These are phyloP conservation scores for Hyaloperonospora arabidopsidis DNA, from an alignment of 352 stramenopile genomes.

Conservation along the genomic window DNA sequence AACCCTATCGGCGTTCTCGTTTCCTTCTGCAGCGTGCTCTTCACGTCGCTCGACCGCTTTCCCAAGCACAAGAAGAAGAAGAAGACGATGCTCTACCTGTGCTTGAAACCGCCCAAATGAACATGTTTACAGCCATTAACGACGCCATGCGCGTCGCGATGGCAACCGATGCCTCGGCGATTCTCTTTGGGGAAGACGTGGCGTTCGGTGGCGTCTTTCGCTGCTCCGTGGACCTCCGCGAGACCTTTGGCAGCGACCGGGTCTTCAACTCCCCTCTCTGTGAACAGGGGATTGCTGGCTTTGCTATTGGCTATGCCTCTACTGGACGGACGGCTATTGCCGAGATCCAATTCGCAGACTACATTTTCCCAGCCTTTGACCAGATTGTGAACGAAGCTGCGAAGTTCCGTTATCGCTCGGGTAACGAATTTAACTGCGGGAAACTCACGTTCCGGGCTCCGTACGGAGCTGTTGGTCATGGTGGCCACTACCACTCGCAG, in stretches of 20 bases:
- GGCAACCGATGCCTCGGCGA: slow-evolving; percentile 81
- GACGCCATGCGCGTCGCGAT: slow-evolving; percentile 86
- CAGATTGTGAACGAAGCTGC: slow-evolving; percentile 97
- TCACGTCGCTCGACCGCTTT: slow-evolving; percentile 8
- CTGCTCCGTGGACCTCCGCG: slow-evolving; percentile 90
- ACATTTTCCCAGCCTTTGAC: slow-evolving; percentile 96
- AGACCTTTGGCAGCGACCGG: slow-evolving; percentile 90
- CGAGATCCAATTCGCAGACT: slow-evolving; percentile 97
- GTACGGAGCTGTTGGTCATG: slow-evolving; percentile 92
- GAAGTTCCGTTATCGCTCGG: slow-evolving; percentile 97
- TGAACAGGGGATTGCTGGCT: slow-evolving; percentile 91
- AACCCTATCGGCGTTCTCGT: slow-evolving; percentile 2
- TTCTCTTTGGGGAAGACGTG: slow-evolving; percentile 98
- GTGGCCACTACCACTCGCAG: slow-evolving; percentile 92
- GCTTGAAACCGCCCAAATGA: slow-evolving; percentile 76
- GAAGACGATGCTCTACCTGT: slow-evolving; percentile 18
- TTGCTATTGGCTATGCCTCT: slow-evolving; percentile 96
- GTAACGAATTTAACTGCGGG: slow-evolving; percentile 96
- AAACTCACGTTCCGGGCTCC: slow-evolving; percentile 93
- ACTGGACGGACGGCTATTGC: slow-evolving; percentile 94
- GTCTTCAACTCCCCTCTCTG: slow-evolving; percentile 96
- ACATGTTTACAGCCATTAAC: slow-evolving; percentile 91
- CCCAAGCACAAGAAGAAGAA: slow-evolving; percentile 18
- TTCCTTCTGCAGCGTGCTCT: slow-evolving; percentile 3
- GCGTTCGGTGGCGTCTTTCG: slow-evolving; percentile 98